These are phyloP conservation scores for Corniculantispora saksenae DNA, from an alignment of 2,329 filamentous ascomycete genomes.

Conservation along the genomic window DNA sequence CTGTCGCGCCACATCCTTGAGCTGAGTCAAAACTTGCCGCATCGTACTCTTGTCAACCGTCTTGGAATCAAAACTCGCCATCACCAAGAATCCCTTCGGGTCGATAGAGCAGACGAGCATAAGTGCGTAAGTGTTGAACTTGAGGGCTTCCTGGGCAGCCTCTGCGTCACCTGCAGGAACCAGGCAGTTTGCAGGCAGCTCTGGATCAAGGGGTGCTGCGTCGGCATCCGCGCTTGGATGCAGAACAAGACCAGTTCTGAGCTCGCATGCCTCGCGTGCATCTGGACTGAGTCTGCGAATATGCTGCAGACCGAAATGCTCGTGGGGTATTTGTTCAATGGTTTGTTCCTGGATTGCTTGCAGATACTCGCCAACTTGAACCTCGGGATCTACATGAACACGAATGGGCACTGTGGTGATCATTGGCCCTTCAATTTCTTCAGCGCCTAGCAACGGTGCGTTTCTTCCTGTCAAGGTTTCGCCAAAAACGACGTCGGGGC, in stretches of 20 bases:
- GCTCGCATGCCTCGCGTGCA: constrained; percentile 55
- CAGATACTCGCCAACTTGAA: constrained; percentile 52
- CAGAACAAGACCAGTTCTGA: constrained; percentile 56
- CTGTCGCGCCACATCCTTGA: constrained; percentile 51
- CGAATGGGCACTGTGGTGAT: constrained; percentile 62
- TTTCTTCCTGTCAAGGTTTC: constrained; percentile 61
- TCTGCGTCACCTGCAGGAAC: constrained; percentile 58
- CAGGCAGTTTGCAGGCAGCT: constrained; percentile 50
- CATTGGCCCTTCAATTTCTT: constrained; percentile 61
- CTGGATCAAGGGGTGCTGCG: constrained; percentile 26
- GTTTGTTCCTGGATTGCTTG: constrained; percentile 57
- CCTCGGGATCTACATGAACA: constrained; percentile 44
- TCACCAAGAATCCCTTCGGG: constrained; percentile 55
- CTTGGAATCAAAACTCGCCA: constrained; percentile 67
- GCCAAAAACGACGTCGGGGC: constrained; percentile 57
- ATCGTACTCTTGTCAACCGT: constrained; percentile 54
- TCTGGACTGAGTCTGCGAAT: constrained; percentile 59
- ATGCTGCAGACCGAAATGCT: constrained; percentile 63
- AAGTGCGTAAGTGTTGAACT: constrained; percentile 61
- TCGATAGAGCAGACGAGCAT: constrained; percentile 66
- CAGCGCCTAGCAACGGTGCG: constrained; percentile 47
- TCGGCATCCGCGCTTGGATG: constrained; percentile 45
- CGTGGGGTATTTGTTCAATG: constrained; percentile 60
- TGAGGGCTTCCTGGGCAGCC: constrained; percentile 60
- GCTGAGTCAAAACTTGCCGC: constrained; percentile 52